Percentiles rank a stretch among this genome's conserved stretches.
These are phyloP conservation scores for Epichloe sibirici DNA, from an alignment of 2,329 filamentous ascomycete species.

Conservation along the genomic window DNA sequence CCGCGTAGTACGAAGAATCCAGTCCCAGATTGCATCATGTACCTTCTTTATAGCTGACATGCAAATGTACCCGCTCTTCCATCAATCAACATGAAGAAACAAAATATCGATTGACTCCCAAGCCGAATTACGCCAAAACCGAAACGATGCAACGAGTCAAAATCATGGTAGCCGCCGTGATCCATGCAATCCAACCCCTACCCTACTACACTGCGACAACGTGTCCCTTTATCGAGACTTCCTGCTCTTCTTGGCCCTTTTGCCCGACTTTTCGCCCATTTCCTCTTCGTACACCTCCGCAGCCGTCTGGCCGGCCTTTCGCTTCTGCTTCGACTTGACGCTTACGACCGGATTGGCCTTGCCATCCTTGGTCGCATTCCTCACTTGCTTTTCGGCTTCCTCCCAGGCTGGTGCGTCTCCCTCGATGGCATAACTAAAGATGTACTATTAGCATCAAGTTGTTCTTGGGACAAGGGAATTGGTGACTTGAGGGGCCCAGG, in stretches of 20 bases:
- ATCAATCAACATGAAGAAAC: not conserved
- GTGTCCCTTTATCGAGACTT: conserved; percentile 14
- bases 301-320: conserved; percentile 54
- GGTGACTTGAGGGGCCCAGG: not conserved
- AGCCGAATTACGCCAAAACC: not conserved
- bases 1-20: too few species aligned
- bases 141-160: not conserved
- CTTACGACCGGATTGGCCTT: conserved; percentile 57
- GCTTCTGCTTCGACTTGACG: conserved; percentile 70
- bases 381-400: conserved; percentile 65
- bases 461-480: not conserved
- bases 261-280: conserved; percentile 44
- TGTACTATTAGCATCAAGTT: conserved; percentile 1
- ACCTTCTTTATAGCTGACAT: too few species aligned
- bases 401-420: conserved; percentile 50
- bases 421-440: conserved; percentile 50
- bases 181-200: not conserved
- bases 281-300: conserved; percentile 51
- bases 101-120: not conserved
- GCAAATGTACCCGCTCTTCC: not conserved
- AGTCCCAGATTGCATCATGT: too few species aligned
- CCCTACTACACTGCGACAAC: not conserved
- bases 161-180: not conserved
- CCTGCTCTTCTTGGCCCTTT: conserved; percentile 37
- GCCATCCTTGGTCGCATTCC: conserved; percentile 40